Conservation (phyloP, 169 alveolate genomes). For the Plasmodium vivax region DNA sequence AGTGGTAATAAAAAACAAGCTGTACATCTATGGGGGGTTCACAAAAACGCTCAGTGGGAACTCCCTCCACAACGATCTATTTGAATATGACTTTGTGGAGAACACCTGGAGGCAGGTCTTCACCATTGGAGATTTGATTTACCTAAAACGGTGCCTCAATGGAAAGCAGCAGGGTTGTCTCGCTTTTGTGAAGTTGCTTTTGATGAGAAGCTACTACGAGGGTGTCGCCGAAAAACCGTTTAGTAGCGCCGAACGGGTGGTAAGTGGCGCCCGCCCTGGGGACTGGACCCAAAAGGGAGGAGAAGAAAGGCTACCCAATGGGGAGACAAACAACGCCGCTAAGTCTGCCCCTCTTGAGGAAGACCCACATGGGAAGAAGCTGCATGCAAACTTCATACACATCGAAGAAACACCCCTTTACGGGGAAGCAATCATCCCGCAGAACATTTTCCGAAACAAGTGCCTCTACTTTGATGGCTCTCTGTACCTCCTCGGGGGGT, state of each 20-base stretch:
- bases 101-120: conserved; percentile 49
- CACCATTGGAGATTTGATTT: conserved; percentile 37
- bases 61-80: conserved; percentile 11
- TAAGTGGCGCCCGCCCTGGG: background rate
- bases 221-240: background rate
- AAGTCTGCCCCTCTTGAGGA: background rate
- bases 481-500: conserved; percentile 32
- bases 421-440: conserved; percentile 7
- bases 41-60: background rate
- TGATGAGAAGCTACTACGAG: conserved; percentile 5
- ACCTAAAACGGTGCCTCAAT: conserved; percentile 1
- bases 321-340: background rate
- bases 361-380: background rate
- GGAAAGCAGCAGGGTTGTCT: background rate
- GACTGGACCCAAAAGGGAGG: background rate
- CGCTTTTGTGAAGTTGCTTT: background rate
- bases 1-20: background rate
- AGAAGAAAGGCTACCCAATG: background rate
- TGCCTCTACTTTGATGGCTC: conserved; percentile 23
- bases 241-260: background rate
- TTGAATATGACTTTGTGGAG: conserved; percentile 8
- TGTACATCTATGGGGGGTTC: conserved; percentile 51
- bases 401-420: background rate
- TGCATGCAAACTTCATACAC: conserved; percentile 11
- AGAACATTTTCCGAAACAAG: conserved; percentile 33